Conservation (phyloP, 2,329 filamentous ascomycete genomes). For the Fusarium haematococcum region DNA sequence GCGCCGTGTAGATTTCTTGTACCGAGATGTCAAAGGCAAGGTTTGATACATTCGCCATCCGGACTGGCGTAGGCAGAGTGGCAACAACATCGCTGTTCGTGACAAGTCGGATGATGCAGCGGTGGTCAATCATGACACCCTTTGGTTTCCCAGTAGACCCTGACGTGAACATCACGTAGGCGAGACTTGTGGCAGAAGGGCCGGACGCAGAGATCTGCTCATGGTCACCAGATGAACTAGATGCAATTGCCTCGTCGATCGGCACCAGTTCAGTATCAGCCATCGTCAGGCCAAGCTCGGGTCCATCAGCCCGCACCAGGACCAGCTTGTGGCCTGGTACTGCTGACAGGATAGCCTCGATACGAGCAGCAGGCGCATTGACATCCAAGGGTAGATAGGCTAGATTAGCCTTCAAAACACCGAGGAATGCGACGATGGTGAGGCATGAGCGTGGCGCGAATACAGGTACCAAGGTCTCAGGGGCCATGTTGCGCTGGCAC, state of each 20-base stretch:
- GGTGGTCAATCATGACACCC: constrained; percentile 56
- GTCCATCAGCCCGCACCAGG: constrained; percentile 8
- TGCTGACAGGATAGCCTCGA: constrained; percentile 29
- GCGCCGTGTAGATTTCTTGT: constrained; percentile 30
- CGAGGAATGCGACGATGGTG: constrained; percentile 38
- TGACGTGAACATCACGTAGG: constrained; percentile 62
- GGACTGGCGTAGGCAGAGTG: neutral
- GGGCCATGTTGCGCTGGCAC: neutral
- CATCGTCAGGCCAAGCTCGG: neutral
- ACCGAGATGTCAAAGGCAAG: constrained; percentile 35
- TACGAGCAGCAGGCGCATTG: constrained; percentile 21
- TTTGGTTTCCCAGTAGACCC: constrained; percentile 64
- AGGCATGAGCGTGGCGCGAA: constrained; percentile 37
- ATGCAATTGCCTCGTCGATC: too few relatives aligned
- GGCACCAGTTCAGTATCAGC: neutral
- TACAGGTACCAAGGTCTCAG: neutral
- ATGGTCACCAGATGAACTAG: neutral
- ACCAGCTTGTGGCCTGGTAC: neutral
- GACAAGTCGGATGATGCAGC: constrained; percentile 24
- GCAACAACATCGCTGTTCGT: constrained; percentile 13
- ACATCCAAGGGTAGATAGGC: constrained; percentile 42
- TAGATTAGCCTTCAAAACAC: constrained; percentile 41
- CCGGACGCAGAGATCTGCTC: too few relatives aligned
- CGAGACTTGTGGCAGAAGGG: constrained; percentile 10
- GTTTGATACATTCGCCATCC: constrained; percentile 30